Evolutionary conservation across 2,329 filamentous ascomycete genomes (phyloP), one percentile per base, ranked within the genome.

Genomic region (Trichoderma cornu-damae): DNA sequence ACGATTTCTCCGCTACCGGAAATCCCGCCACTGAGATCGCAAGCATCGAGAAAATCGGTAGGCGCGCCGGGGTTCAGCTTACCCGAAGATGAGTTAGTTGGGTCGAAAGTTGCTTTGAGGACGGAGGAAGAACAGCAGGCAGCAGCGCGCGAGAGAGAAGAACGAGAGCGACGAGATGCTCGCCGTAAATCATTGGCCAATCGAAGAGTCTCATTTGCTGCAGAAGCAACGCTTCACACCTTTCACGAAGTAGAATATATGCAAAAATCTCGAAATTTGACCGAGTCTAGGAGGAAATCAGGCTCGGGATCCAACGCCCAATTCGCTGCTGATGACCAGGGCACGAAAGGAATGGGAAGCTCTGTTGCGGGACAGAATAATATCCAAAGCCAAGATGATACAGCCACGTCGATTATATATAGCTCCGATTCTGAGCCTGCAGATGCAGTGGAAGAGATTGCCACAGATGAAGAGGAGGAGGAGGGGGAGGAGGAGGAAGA

Each of bases 141-240:
- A 9, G 85, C 86, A 2, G 84, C 84, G 7, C 79, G 82, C 60
- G 86, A 89, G 66, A 80, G 84, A 22, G 87, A 89, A 62, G 87
- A 89, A 61, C 79, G 81, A 40, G 86, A 93, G 65, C 83, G 91
- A 56, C 83, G 91, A 64, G 94, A 96, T 70, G 92, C 90, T 43
- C 86, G 94, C 61, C 83, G 94, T 64, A 97, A 97, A 70, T 96
- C 92, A 16, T 81, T 96, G 58, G 91, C 93, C 47, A 96, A 94
- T 70, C 85, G 94, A 67, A 85, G 94, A 68, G 94, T 99, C 32
- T 97, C 93, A 0, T 99, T 99, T 72, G 94, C 94, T 4, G 94
- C 94, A 1, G 94, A 99, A 73, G 94, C 94, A 11, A 99, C 94
- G 3, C 79, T 99, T 34, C 94, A 99, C 70, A 99, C 94, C 0